Base-by-base conservation (phyloP, 371 early-diverging fungal species). In the Rhizomucor miehei region DNA sequence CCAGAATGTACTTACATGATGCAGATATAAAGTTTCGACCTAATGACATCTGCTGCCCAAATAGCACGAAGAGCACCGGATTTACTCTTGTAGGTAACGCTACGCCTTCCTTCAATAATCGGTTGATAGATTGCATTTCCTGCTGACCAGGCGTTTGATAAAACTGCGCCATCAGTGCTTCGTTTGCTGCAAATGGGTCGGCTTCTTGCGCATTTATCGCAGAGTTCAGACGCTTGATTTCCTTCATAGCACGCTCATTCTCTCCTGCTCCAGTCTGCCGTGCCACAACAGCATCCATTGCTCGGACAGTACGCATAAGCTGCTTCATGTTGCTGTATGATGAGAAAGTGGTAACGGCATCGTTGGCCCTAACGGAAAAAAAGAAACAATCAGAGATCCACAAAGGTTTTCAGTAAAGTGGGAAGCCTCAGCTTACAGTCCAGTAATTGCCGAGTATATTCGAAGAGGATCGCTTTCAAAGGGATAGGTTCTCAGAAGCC, bases 21-120 rank as follows among this genome's bases (percentile, higher is more conserved):
- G 90, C 84, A 5, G 70, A 64, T 17, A 67, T 34, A 55, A 84
- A 86, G 25, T 75, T 81, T 56, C 80, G 67, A 1, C 80, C 80
- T 9, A 67, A 53, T n/a, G 66, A 59, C 59, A 87, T 53, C 19
- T 88, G 68, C 54, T 86, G 77, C 1, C 87, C 93, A 65, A 84
- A 76, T 1, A 86, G 40, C 9, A 75, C 65, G 16, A 85, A 53
- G 34, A 91, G 61, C 16, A 72, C 23, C 1, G 84, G 78, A 46
- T 70, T 74, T 5, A 51, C 53, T 20, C 57, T 43, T 1, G 23
- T 56, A 4, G 62, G 59, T 43, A 17, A 29, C 29, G 34, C 58
- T 8, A 24, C 29, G 8, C 29, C 29, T 29, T 29, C 5, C 29
- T 29, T 29, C 29, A 29, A 5, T 3, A 29, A 8, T 3, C 29